A percentile compares a stretch with the other conserved stretches of the same genome.
phyloP scores from a whole-genome alignment of 2,329 filamentous ascomycete genomes.

The Ophiocordyceps camponoti-leonardi region DNA sequence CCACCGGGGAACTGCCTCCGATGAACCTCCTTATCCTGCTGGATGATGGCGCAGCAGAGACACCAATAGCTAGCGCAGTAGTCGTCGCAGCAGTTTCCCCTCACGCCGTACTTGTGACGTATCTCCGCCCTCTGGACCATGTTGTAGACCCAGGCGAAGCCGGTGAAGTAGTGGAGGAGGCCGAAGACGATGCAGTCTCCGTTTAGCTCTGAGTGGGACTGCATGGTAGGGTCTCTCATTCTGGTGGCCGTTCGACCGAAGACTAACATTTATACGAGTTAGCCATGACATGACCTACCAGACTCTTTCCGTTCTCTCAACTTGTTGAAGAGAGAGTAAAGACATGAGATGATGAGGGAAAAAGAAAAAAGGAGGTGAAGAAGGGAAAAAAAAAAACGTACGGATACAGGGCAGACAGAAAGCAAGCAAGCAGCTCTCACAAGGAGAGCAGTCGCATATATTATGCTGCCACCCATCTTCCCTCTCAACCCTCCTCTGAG shows the following conservation, averaged over 20 bases:
- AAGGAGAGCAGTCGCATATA: too few species aligned
- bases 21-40: conserved; percentile 38
- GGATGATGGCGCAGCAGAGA: conserved; percentile 36
- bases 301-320: too few species aligned
- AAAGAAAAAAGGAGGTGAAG: too few species aligned
- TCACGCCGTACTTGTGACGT: conserved; percentile 33
- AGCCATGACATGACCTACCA: too few species aligned
- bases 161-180: conserved; percentile 19
- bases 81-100: conserved; percentile 28
- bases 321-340: too few species aligned
- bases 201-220: conserved; percentile 21
- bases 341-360: too few species aligned
- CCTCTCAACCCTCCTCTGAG: too few species aligned
- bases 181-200: conserved; percentile 23
- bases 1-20: conserved; percentile 5
- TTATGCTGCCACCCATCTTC: too few species aligned
- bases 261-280: conserved; percentile 13
- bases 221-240: conserved; percentile 24
- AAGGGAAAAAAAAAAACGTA: not conserved
- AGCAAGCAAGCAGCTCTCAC: not conserved
- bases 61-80: conserved; percentile 38
- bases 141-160: conserved; percentile 27
- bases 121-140: conserved; percentile 37
- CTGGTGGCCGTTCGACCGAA: conserved; percentile 26
- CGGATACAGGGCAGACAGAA: not conserved